Conservation (phyloP, 345 rosid species). For the Boechera divaricarpa region DNA sequence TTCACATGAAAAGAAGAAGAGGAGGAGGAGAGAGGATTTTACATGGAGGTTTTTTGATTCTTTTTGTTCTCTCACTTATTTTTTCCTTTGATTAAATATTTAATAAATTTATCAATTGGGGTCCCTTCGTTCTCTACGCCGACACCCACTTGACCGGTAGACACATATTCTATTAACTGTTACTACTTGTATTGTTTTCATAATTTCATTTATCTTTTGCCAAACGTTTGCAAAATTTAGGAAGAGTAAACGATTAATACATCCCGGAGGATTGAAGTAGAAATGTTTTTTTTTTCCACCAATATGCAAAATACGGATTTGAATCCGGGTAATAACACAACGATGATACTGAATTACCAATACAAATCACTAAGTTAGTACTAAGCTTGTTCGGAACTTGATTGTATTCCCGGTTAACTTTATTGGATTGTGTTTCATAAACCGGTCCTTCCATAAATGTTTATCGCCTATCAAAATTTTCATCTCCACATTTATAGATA, state of each 20-base stretch:
- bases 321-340: too few species aligned
- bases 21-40: constrained; percentile 29
- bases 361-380: too few species aligned
- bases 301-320: too few species aligned
- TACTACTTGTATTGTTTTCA: background rate
- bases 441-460: too few species aligned
- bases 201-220: background rate
- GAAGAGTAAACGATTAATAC: background rate
- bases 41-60: constrained; percentile 15
- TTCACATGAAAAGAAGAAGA: constrained; percentile 41
- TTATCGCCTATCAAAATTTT: too few species aligned
- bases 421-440: background rate
- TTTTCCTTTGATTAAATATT: background rate
- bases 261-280: too few species aligned
- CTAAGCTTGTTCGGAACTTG: background rate
- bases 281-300: too few species aligned
- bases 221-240: background rate
- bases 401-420: background rate
- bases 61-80: background rate
- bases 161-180: constrained; percentile 30
- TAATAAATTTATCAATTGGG: constrained; percentile 24
- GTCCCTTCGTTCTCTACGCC: constrained; percentile 47
- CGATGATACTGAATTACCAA: too few species aligned
- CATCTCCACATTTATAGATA: background rate
- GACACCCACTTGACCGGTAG: constrained; percentile 42